phyloP scores from a whole-genome alignment of 371 early-diverging fungal genomes.

The Basidiobolus meristosporus region DNA sequence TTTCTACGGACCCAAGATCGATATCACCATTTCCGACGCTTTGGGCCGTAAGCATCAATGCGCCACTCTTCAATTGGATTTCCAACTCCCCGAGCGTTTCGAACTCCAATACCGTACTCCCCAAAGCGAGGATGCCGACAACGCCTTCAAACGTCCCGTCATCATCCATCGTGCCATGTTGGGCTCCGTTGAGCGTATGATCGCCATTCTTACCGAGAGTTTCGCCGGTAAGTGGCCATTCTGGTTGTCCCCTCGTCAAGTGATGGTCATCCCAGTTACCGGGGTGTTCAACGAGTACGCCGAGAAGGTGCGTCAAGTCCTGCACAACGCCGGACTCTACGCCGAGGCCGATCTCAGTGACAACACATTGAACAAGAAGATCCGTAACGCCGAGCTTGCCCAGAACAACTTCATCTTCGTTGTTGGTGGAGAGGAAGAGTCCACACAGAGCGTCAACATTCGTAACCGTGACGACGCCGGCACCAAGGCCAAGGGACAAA shows the following conservation, averaged over 20 bases:
- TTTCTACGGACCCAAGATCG: slow-evolving; percentile 99
- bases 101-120: slow-evolving; percentile 55
- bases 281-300: slow-evolving; percentile 19
- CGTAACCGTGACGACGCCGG: slow-evolving; percentile 73
- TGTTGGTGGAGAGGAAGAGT: slow-evolving; percentile 87
- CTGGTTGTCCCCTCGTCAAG: slow-evolving; percentile 97
- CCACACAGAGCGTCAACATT: slow-evolving; percentile 72
- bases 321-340: slow-evolving; percentile 39
- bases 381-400: slow-evolving; percentile 72
- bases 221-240: slow-evolving; percentile 90
- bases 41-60: slow-evolving; percentile 87
- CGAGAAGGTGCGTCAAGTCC: slow-evolving; percentile 16
- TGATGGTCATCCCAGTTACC: slow-evolving; percentile 72
- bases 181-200: slow-evolving; percentile 87
- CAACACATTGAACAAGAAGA: slow-evolving; percentile 89
- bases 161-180: slow-evolving; percentile 92
- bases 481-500: slow-evolving; percentile 63
- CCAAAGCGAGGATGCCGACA: slow-evolving; percentile 6
- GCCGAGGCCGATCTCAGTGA: slow-evolving; percentile 71
- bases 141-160: slow-evolving; percentile 48
- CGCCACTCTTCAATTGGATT: slow-evolving; percentile 97
- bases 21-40: slow-evolving; percentile 95
- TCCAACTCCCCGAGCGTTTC: slow-evolving; percentile 84
- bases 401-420: slow-evolving; percentile 85
- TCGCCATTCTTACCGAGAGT: slow-evolving; percentile 87